Evolutionary conservation across 1,139 yeast species (phyloP).

Genomic region (Komagataea norvegica): DNA sequence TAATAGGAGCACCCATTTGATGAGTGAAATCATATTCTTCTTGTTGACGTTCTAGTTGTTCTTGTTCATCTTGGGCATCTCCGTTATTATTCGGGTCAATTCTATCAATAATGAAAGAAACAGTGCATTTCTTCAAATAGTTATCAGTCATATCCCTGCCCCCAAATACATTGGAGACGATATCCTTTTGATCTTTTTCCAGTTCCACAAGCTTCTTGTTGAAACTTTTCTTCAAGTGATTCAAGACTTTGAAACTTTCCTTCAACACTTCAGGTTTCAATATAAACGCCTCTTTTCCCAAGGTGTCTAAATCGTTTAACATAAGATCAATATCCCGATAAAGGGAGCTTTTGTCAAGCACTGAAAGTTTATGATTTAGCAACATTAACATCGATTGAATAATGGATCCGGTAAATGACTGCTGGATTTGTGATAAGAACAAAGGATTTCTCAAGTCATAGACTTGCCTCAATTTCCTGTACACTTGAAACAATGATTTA

Average conservation of each 20-base stretch:
- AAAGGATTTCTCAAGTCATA: constrained; percentile 24
- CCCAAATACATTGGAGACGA: constrained; percentile 30
- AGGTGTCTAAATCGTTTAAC: constrained; percentile 23
- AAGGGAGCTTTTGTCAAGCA: constrained; percentile 21
- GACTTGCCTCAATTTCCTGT: constrained; percentile 22
- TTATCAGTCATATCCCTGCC: constrained; percentile 28
- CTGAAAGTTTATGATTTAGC: constrained; percentile 17
- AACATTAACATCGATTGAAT: constrained; percentile 28
- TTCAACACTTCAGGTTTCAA: constrained; percentile 27
- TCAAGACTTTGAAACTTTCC: constrained; percentile 26
- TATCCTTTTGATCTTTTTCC: constrained; percentile 26
- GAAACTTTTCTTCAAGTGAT: constrained; percentile 23
- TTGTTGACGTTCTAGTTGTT: constrained; percentile 6
- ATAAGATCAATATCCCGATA: constrained; percentile 25
- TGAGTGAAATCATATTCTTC: constrained; percentile 15
- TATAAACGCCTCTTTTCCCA: constrained; percentile 23
- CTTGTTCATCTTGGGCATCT: constrained; percentile 11
- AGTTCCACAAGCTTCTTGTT: constrained; percentile 22
- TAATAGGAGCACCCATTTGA: constrained; percentile 21
- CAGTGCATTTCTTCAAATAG: constrained; percentile 27
- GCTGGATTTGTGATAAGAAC: constrained; percentile 27
- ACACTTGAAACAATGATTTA: constrained; percentile 25
- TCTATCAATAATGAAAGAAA: constrained; percentile 25
- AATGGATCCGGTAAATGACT: constrained; percentile 27
- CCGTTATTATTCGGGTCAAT: constrained; percentile 9